A percentile compares a stretch with the other conserved stretches of the same genome.
phyloP scores from a whole-genome alignment of 805 yeast genomes.

The Peterozyma toletana region DNA sequence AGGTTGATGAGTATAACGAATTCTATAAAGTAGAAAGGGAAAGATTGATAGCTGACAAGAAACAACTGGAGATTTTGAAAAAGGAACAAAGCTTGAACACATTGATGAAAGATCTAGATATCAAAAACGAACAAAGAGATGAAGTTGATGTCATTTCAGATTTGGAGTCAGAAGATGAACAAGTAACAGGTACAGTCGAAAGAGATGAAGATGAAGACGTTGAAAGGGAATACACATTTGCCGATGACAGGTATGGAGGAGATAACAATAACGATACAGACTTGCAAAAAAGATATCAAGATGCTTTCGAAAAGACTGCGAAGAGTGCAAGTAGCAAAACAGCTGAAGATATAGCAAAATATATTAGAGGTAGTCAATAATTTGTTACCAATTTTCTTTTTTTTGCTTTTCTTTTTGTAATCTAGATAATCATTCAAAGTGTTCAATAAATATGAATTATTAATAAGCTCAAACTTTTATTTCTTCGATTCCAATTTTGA shows the following conservation, averaged over 20 bases:
- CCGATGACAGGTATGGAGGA: conserved; percentile 57
- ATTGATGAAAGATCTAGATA: conserved; percentile 82
- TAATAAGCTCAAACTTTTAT: too few species aligned
- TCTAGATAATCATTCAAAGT: too few species aligned
- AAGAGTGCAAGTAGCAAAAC: conserved; percentile 58
- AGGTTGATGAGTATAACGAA: conserved; percentile 80
- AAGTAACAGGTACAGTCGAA: conserved; percentile 37
- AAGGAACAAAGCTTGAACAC: conserved; percentile 65
- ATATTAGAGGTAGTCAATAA: conserved; percentile 25
- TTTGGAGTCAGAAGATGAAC: conserved; percentile 38
- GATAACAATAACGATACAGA: conserved; percentile 40
- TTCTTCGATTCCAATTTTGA: too few species aligned
- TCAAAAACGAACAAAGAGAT: conserved; percentile 26
- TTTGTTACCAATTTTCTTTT: too few species aligned
- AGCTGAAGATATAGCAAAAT: conserved; percentile 66
- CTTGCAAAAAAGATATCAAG: conserved; percentile 64
- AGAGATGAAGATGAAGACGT: conserved; percentile 31
- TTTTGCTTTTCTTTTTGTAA: not conserved
- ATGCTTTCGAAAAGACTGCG: conserved; percentile 58
- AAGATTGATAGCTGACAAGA: conserved; percentile 65
- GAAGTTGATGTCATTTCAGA: conserved; percentile 47
- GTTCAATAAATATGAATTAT: too few species aligned
- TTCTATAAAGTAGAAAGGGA: conserved; percentile 86
- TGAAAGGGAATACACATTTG: conserved; percentile 65
- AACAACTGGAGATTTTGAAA: conserved; percentile 62